phyloP scores from a whole-genome alignment of 257 asterid genomes.

The Schizonepeta tenuifolia region DNA sequence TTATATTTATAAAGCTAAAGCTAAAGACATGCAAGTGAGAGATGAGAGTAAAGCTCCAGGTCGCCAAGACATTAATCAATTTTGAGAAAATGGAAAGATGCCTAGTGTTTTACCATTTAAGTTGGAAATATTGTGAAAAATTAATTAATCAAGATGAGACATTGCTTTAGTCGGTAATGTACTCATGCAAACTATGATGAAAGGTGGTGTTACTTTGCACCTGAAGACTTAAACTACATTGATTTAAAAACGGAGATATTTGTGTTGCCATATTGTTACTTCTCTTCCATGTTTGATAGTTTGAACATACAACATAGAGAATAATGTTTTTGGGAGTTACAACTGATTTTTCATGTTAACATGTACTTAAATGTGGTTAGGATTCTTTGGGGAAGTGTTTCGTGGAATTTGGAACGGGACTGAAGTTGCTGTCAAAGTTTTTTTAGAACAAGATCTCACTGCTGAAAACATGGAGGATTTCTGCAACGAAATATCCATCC shows the following conservation, averaged over 20 bases:
- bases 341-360: constrained; percentile 17
- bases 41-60: constrained; percentile 17
- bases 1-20: constrained; percentile 28
- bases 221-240: neutral
- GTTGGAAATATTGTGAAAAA: neutral
- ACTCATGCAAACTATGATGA: neutral
- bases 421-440: constrained; percentile 95
- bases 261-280: constrained; percentile 6
- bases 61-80: constrained; percentile 6
- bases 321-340: constrained; percentile 1
- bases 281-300: constrained; percentile 1
- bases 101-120: constrained; percentile 2
- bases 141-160: neutral
- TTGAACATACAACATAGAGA: constrained; percentile 9
- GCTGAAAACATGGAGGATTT: constrained; percentile 99
- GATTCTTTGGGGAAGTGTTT: constrained; percentile 98
- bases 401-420: constrained; percentile 99
- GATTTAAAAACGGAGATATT: neutral
- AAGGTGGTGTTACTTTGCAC: constrained; percentile 2
- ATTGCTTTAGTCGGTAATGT: neutral
- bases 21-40: constrained; percentile 12
- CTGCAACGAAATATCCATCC: constrained; percentile 94
- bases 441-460: constrained; percentile 97
- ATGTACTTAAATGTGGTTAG: constrained; percentile 43
- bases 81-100: constrained; percentile 7